A percentile compares a stretch with the other conserved stretches of the same genome.
Evolutionary conservation across 1,139 yeast genomes (phyloP).

Genomic region (Diutina catenulata): DNA sequence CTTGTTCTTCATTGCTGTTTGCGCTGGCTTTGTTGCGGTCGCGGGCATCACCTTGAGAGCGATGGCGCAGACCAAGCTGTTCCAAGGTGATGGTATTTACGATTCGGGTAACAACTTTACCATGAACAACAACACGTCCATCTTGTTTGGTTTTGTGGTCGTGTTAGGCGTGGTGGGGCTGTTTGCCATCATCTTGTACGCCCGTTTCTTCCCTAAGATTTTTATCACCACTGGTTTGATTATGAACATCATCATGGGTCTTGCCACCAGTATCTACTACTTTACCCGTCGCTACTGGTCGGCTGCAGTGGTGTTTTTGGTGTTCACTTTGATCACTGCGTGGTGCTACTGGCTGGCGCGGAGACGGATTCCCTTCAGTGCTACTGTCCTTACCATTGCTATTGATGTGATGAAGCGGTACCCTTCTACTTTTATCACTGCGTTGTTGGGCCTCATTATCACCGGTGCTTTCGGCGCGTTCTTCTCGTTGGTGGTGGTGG

Average conservation of each 20-base stretch:
- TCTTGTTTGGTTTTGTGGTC: conserved; percentile 57
- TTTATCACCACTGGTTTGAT: conserved; percentile 66
- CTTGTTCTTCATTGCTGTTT: conserved; percentile 45
- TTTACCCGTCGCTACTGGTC: conserved; percentile 55
- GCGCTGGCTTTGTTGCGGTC: conserved; percentile 60
- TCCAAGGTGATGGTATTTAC: conserved; percentile 61
- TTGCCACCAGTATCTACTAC: conserved; percentile 69
- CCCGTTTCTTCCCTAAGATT: conserved; percentile 50
- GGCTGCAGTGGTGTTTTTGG: conserved; percentile 66
- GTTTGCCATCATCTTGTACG: conserved; percentile 41
- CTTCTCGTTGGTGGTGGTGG: conserved; percentile 57
- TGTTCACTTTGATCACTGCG: conserved; percentile 53
- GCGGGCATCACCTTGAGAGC: conserved; percentile 61
- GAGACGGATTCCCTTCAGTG: conserved; percentile 59
- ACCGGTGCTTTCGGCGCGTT: conserved; percentile 56
- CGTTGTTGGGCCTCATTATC: conserved; percentile 53
- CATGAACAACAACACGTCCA: conserved; percentile 61
- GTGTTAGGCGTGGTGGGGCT: conserved; percentile 54
- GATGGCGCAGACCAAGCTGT: conserved; percentile 40
- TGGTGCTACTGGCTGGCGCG: conserved; percentile 69
- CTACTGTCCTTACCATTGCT: conserved; percentile 57
- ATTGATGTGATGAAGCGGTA: conserved; percentile 65
- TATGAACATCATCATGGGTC: conserved; percentile 53
- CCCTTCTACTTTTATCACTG: conserved; percentile 56
- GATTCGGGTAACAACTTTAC: conserved; percentile 40